A percentile compares a stretch with the other conserved stretches of the same genome.
Conservation (phyloP, 805 yeast species). For the Saturnispora quitensis region DNA sequence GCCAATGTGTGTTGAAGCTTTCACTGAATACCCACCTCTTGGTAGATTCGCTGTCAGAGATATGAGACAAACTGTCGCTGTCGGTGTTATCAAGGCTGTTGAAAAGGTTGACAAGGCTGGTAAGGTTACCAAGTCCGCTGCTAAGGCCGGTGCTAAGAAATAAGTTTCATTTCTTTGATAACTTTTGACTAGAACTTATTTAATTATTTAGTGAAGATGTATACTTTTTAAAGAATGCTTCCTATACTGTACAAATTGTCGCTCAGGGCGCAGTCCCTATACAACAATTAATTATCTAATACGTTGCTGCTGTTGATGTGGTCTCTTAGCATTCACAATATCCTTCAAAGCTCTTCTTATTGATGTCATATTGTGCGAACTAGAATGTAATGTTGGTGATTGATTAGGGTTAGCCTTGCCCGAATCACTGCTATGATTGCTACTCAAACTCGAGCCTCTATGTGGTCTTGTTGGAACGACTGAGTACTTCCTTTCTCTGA, state of each 20-base stretch:
- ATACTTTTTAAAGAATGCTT: conserved; percentile 6
- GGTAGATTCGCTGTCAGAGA: conserved; percentile 99
- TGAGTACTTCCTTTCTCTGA: conserved; percentile 58
- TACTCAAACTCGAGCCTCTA: background rate
- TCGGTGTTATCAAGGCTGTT: conserved; percentile 96
- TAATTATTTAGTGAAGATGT: conserved; percentile 8
- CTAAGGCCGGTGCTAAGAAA: conserved; percentile 63
- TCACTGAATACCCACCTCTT: conserved; percentile 91
- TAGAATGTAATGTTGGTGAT: background rate
- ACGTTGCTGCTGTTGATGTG: background rate
- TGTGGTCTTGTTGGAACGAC: conserved; percentile 71
- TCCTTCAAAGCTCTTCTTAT: conserved; percentile 10
- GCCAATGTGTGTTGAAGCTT: conserved; percentile 66
- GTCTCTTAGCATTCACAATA: background rate
- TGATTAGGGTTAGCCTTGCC: background rate
- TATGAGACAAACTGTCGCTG: conserved; percentile 99
- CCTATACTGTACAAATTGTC: conserved; percentile 1
- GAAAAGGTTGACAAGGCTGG: conserved; percentile 78
- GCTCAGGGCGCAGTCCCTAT: background rate
- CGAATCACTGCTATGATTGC: background rate
- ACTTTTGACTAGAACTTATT: background rate
- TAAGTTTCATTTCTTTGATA: conserved; percentile 26
- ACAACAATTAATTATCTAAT: background rate
- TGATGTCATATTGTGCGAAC: background rate
- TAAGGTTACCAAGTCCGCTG: conserved; percentile 96